Percentiles rank a stretch among this genome's conserved stretches.
Conservation (phyloP, 2,329 filamentous ascomycete species). For the Penicillium sp. region DNA sequence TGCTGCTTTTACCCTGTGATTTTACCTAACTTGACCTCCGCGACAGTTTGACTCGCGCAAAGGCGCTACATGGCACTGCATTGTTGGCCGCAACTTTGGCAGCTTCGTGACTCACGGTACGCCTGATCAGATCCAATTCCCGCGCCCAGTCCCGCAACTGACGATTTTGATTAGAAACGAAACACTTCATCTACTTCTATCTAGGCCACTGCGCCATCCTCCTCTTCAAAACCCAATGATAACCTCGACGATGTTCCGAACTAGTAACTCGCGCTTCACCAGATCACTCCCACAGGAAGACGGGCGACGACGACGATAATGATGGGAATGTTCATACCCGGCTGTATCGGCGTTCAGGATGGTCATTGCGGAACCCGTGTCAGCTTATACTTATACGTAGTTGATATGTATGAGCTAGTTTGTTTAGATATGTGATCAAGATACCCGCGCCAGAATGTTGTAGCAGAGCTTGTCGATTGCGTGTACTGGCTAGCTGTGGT, state of each 20-base stretch:
- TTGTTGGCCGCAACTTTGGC: conserved; percentile 96
- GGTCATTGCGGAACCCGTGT: not conserved
- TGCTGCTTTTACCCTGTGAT: not conserved
- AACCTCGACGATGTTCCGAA: conserved; percentile 12
- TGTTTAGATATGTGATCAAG: conserved; percentile 1
- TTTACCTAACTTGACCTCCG: conserved; percentile 20
- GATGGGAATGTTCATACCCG: not conserved
- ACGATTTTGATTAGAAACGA: conserved; percentile 67
- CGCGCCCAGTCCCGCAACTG: not conserved
- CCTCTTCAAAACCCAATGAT: conserved; percentile 94
- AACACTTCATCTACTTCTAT: conserved; percentile 99
- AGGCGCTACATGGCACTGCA: conserved; percentile 98
- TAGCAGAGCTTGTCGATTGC: not conserved
- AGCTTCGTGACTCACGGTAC: conserved; percentile 97
- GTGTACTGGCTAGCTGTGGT: not conserved
- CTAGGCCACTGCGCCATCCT: conserved; percentile 97
- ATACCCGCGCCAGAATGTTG: not conserved
- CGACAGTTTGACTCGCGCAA: conserved; percentile 89
- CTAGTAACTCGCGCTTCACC: not conserved
- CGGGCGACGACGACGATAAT: not conserved
- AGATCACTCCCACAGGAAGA: not conserved
- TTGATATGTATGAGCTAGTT: conserved; percentile 5
- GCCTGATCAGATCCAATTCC: conserved; percentile 22
- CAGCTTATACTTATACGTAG: not conserved
- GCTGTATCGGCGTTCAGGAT: conserved; percentile 7